phyloP scores from a whole-genome alignment of 169 alveolate genomes.

The Cryptosporidium muris region DNA sequence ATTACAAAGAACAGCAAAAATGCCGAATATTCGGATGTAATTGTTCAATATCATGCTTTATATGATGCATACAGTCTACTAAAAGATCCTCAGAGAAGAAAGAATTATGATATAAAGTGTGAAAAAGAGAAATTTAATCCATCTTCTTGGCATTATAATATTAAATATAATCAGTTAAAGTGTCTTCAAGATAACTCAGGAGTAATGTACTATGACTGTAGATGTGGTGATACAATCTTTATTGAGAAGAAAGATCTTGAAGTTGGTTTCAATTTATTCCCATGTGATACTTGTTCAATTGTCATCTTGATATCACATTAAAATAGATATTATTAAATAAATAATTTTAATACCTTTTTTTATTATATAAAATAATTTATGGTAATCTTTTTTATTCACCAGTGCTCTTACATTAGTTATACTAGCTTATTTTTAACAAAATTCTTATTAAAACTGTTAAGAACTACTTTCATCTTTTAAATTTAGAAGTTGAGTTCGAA shows the following conservation, averaged over 20 bases:
- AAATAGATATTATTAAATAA: not conserved
- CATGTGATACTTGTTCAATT: conserved; percentile 45
- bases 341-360: not conserved
- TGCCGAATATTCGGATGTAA: not conserved
- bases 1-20: not conserved
- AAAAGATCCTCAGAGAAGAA: conserved; percentile 54
- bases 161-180: conserved; percentile 19
- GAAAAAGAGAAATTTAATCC: conserved; percentile 2
- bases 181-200: conserved; percentile 7
- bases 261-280: conserved; percentile 52
- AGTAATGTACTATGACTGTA: conserved; percentile 21
- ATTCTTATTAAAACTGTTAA: not conserved
- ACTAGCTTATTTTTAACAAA: not conserved
- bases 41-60: conserved; percentile 52
- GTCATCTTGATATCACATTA: conserved; percentile 30
- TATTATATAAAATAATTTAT: not conserved
- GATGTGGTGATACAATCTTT: conserved; percentile 32
- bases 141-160: conserved; percentile 39
- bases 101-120: conserved; percentile 8
- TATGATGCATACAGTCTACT: conserved; percentile 49
- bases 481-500: conserved; percentile 13
- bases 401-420: not conserved
- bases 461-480: conserved; percentile 6
- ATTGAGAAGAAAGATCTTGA: conserved; percentile 34
- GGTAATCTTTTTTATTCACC: not conserved